Evolutionary conservation across 768 basidiomycete species (phyloP).

Genomic region (Hypholoma fasciculare): DNA sequence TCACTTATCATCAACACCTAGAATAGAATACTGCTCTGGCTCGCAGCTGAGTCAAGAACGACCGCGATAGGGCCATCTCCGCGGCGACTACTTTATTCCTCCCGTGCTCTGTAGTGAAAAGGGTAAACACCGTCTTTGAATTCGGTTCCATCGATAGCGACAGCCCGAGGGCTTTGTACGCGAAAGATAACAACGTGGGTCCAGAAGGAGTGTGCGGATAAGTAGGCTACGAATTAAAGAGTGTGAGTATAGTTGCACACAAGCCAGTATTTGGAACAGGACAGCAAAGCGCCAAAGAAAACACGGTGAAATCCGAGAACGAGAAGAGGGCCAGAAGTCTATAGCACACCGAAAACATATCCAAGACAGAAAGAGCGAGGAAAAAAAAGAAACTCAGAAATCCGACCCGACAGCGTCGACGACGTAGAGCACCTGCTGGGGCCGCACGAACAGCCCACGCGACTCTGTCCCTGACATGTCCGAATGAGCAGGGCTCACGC

Average conservation of each 20-base stretch:
- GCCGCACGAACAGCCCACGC: slow-evolving; percentile 79
- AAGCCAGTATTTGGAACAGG: not conserved
- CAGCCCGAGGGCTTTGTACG: too few relatives aligned
- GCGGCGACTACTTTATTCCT: too few relatives aligned
- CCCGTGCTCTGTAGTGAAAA: too few relatives aligned
- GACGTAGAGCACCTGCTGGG: slow-evolving; percentile 86
- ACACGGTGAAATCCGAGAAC: not conserved
- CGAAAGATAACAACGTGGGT: too few relatives aligned
- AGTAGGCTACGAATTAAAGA: not conserved
- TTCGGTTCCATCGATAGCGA: too few relatives aligned
- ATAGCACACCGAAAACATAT: not conserved
- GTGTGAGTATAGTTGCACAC: not conserved
- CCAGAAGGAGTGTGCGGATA: not conserved
- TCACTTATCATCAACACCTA: too few relatives aligned
- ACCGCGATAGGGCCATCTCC: too few relatives aligned
- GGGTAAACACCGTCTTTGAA: too few relatives aligned
- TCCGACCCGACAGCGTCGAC: slow-evolving; percentile 78
- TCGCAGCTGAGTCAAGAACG: too few relatives aligned
- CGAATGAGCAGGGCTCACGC: slow-evolving; percentile 66
- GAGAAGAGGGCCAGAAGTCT: not conserved
- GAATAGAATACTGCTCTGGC: too few relatives aligned
- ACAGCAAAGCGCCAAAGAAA: not conserved
- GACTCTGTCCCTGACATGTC: slow-evolving; percentile 55
- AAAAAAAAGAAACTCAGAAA: slow-evolving; percentile 35
- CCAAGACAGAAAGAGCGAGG: not conserved